Percentiles rank a stretch among this genome's conserved stretches.
phyloP scores from a whole-genome alignment of 108 stramenopile species.

The Pseudonitzschia delicatissima region DNA sequence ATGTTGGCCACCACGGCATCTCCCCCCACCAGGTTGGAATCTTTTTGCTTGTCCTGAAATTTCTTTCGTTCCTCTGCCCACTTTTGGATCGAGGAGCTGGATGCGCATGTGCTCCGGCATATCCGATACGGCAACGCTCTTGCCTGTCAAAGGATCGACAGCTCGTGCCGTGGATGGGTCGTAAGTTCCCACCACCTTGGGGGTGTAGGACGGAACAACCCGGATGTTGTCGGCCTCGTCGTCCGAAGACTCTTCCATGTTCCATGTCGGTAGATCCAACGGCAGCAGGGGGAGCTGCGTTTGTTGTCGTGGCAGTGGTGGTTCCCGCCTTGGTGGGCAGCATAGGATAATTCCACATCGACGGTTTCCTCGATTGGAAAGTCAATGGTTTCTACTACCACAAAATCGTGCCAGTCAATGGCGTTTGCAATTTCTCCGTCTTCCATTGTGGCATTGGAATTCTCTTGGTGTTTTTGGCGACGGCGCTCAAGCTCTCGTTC shows the following conservation, averaged over 20 bases:
- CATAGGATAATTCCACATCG: slow-evolving; percentile 39
- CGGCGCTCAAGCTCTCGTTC: slow-evolving; percentile 71
- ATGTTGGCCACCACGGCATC: slow-evolving; percentile 91
- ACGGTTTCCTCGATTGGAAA: slow-evolving; percentile 88
- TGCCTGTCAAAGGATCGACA: slow-evolving; percentile 93
- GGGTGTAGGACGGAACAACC: slow-evolving; percentile 88
- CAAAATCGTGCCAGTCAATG: slow-evolving; percentile 99
- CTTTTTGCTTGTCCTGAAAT: slow-evolving; percentile 92
- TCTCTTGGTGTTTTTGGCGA: slow-evolving; percentile 29
- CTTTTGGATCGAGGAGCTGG: slow-evolving; percentile 95
- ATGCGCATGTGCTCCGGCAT: slow-evolving; percentile 98
- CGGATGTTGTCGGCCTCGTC: slow-evolving; percentile 80
- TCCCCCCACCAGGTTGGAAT: slow-evolving; percentile 88
- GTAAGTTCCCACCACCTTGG: slow-evolving; percentile 81
- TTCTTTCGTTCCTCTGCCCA: slow-evolving; percentile 87
- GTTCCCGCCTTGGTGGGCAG: slow-evolving; percentile 34
- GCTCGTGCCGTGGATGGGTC: slow-evolving; percentile 56
- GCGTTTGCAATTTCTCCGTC: slow-evolving; percentile 46
- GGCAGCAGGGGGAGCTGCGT: not conserved
- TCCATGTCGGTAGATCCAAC: not conserved
- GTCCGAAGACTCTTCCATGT: slow-evolving; percentile 64
- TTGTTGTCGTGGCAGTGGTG: slow-evolving; percentile 14
- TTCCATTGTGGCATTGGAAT: slow-evolving; percentile 14
- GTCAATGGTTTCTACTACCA: slow-evolving; percentile 97
- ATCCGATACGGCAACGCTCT: slow-evolving; percentile 78